Conservation (phyloP, 2,329 filamentous ascomycete species). For the Lasiodiplodia gonubiensis region DNA sequence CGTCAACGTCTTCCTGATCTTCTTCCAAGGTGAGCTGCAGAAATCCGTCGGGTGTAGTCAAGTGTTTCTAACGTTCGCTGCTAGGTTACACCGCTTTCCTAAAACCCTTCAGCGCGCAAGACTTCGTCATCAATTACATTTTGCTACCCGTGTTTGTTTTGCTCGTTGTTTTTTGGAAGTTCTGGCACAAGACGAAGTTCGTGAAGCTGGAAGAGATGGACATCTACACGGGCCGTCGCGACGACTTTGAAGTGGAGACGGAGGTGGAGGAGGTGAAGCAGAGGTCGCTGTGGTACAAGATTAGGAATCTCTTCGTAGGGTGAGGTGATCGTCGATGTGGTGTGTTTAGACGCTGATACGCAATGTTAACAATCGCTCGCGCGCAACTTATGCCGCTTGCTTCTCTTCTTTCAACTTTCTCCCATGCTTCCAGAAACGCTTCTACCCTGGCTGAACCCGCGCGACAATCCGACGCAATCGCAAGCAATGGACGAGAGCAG, state of each 20-base stretch:
- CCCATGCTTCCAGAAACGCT: neutral
- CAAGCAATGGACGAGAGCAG: neutral
- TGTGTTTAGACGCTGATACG: neutral
- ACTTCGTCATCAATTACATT: slow-evolving; percentile 35
- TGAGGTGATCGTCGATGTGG: neutral
- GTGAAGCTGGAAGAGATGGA: slow-evolving; percentile 48
- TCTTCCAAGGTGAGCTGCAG: slow-evolving; percentile 32
- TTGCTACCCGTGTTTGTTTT: slow-evolving; percentile 32
- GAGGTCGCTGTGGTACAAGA: slow-evolving; percentile 14
- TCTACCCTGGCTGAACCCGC: neutral
- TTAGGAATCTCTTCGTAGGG: slow-evolving; percentile 20
- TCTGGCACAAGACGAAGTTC: slow-evolving; percentile 42
- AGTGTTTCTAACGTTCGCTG: neutral
- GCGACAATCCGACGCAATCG: neutral
- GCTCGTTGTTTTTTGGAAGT: slow-evolving; percentile 32
- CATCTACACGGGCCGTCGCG: slow-evolving; percentile 44
- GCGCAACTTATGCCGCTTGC: neutral
- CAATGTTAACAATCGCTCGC: neutral
- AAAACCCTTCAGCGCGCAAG: slow-evolving; percentile 31
- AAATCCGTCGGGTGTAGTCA: neutral
- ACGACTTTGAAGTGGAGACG: slow-evolving; percentile 17
- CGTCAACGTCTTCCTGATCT: slow-evolving; percentile 33
- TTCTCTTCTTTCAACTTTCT: neutral
- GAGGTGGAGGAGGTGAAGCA: slow-evolving; percentile 19
- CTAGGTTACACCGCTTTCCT: slow-evolving; percentile 33